Base-by-base conservation (phyloP, 257 asterid species). In the Gynochthodes officinalis region DNA sequence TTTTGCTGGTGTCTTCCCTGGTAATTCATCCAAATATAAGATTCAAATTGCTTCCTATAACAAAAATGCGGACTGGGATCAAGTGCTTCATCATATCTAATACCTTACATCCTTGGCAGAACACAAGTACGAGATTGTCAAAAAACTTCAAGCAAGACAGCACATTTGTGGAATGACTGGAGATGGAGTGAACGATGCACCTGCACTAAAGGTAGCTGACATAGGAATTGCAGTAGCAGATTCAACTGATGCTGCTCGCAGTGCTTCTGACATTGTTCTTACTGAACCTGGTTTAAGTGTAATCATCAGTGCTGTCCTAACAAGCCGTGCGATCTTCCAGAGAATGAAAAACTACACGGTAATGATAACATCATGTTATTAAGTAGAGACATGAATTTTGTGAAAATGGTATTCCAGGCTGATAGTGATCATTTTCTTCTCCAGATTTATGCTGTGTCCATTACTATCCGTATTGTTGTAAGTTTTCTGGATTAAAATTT, bases 161-260 rank as follows among this genome's bases (percentile, higher is more conserved):
- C 83, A 82, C 46, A 82, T 82, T 44, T 78, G 82, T 68, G 85
- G 85, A 58, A 82, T 82, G 85, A 82, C 85, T 44, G 85, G 85
- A 16, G 85, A 82, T 82, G 83, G 85, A 59, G 85, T 82, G 39
- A 82, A 82, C 50, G 85, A 82, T 69, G 85, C 85, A 40, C 85
- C 85, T 62, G 85, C 85, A 28, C 72, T 82, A 27, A 82, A 82
- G 79, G 62, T 73, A 64, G 85, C 85, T 5, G 85, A 82, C 68
- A 81, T 81, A 35, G 85, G 85, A 64, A 81, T 81, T 44, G 85
- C 85, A 11, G 85, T 81, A 5, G 85, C 78, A 4, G 85, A 81
- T 63, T 64, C 85, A 43, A 81, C 85, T 8, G 85, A 81, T 73
- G 85, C 85, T 67, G 85, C 85, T 72, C 85, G 85, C 27, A 52